Conservation (phyloP, 2,329 filamentous ascomycete genomes). For the Emergomyces africanus region DNA sequence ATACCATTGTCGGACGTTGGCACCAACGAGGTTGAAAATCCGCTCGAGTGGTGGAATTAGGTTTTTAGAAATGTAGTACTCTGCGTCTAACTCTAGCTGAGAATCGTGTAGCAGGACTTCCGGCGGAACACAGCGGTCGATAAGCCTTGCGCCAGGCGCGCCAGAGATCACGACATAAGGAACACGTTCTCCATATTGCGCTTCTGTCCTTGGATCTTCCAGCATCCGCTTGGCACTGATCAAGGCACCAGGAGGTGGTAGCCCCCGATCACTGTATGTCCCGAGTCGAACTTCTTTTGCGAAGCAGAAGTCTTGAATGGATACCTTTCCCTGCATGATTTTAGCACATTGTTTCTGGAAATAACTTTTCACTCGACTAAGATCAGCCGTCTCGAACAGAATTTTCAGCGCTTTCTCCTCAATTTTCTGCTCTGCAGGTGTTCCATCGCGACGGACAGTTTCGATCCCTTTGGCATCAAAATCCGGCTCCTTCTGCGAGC, state of each 20-base stretch:
- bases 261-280: conserved; percentile 69
- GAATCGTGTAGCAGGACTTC: conserved; percentile 67
- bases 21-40: conserved; percentile 92
- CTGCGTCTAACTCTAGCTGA: conserved; percentile 71
- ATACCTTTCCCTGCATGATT: conserved; percentile 79
- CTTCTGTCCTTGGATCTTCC: conserved; percentile 71
- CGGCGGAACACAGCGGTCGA: conserved; percentile 81
- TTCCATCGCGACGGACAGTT: conserved; percentile 89
- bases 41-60: conserved; percentile 87
- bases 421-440: conserved; percentile 90
- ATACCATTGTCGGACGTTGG: conserved; percentile 82
- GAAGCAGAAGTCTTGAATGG: conserved; percentile 92
- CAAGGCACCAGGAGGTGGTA: conserved; percentile 72
- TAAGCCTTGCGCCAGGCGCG: conserved; percentile 69
- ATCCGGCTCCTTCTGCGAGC: conserved; percentile 61
- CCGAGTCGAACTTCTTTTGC: conserved; percentile 84
- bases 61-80: conserved; percentile 97
- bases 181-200: conserved; percentile 88
- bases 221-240: conserved; percentile 81
- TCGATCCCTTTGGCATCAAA: conserved; percentile 99
- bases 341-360: conserved; percentile 85
- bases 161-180: conserved; percentile 90
- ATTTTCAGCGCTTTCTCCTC: conserved; percentile 84
- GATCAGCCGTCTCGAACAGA: conserved; percentile 78
- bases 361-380: conserved; percentile 78